Base-by-base conservation (phyloP, 768 basidiomycete genomes). In the Suillus occidentalis region DNA sequence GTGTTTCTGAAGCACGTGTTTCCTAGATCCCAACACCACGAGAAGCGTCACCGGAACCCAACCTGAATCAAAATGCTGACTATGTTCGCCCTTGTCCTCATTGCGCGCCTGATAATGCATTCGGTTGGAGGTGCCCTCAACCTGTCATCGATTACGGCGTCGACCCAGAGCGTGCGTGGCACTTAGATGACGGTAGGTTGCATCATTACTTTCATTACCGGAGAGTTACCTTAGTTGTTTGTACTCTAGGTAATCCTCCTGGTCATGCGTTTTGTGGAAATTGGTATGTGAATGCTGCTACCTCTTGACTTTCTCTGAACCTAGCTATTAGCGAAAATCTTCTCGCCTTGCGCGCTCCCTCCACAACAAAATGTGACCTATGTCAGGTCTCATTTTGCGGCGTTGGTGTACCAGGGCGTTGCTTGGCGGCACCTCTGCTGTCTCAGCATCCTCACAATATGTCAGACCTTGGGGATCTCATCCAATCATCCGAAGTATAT, bases 331-430 rank as follows among this genome's bases (percentile, higher is more conserved):
- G 91, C 71, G 93, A 94, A 76, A 91, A 85, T 71, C 72, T 93
- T 6, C 84, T 93, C 31, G 90, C 91, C 34, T 76, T 89, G 4
- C 80, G 78, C 39, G 91, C 93, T 14, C 93, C 93, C 16, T 77
- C 86, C 39, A 92, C 92, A n/a, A 85, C 90, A 31, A 89, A 85
- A 75, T 95, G 93, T 71, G 92, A 94, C 72, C 84, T 94, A 67
- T 95, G 93, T 68, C 87, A 88, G 65, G 87, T 91, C 9, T 90
- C 83, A 2, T 94, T 94, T 75, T 95, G 93, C 71, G 93, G 93
- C 12, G 87, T 95, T 65, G 85, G 85, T 57, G 84, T 95, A 28
- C 91, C 87, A 63, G 85, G 84, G 18, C 87, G 93, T 57, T 95
- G 93, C 73, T 72, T 82, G 56, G 90, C 92, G 1, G 75, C 83